Evolutionary conservation across 208 protist species (phyloP).

Genomic region (Leishmania mexicana): DNA sequence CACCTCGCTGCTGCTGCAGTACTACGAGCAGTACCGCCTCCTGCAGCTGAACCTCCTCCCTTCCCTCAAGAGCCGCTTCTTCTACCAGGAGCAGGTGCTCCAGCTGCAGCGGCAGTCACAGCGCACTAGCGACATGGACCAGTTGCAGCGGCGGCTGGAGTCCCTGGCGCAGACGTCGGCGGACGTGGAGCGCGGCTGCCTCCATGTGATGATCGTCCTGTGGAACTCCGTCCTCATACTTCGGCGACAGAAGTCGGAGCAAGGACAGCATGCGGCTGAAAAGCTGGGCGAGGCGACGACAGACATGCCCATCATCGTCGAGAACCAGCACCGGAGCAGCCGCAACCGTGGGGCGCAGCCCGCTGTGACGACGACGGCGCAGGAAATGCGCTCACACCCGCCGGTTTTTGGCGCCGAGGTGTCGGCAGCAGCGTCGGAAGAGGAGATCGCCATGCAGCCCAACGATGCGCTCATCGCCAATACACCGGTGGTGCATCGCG

Average conservation of each 20-base stretch:
- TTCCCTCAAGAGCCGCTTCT: conserved; percentile 53
- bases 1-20: conserved; percentile 59
- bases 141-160: conserved; percentile 40
- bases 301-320: conserved; percentile 24
- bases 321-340: not conserved
- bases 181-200: conserved; percentile 31
- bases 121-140: conserved; percentile 36
- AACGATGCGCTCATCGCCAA: not conserved
- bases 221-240: conserved; percentile 40
- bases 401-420: not conserved
- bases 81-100: conserved; percentile 67
- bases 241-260: conserved; percentile 11
- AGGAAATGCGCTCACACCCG: not conserved
- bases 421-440: not conserved
- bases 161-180: conserved; percentile 28
- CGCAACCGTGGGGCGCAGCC: not conserved
- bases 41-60: conserved; percentile 73
- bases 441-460: not conserved
- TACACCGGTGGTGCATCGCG: conserved; percentile 18
- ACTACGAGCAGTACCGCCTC: conserved; percentile 83
- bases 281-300: not conserved
- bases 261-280: not conserved
- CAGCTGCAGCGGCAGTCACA: conserved; percentile 43
- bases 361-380: not conserved
- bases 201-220: conserved; percentile 47